Base-by-base conservation (phyloP, 1,284 basidiomycete species). In the Malassezia sp. region DNA sequence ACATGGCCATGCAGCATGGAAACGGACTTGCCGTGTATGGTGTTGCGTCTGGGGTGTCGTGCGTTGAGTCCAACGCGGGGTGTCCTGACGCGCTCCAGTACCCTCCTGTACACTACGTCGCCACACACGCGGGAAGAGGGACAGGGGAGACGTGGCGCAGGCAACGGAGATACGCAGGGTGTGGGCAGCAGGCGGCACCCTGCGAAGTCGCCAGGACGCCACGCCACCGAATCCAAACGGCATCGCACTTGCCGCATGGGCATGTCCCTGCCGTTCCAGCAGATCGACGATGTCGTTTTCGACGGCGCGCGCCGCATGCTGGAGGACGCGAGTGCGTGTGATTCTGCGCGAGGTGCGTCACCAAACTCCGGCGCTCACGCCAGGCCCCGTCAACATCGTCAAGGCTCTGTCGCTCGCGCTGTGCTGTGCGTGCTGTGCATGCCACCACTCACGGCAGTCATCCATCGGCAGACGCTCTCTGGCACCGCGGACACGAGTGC, bases 11-110 rank as follows among this genome's bases (percentile, higher is more conserved):
- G 58, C 80, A 83, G 54, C 84, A 90, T 73, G 87, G 90, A 61
- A 99, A 96, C 69, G 80, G 84, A 5, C 75, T 96, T 14, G 84
- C 88, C 4, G 83, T 96, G 34, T 93, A 89, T 67, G 90, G 81
- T 6, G 88, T 87, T 5, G 77, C 86, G 9, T 36, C 29, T 0
- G 59, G 57, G n/a, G n/a, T n/a, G n/a, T n/a, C n/a, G n/a, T n/a
- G n/a, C n/a, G n/a, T n/a, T n/a, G 30, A 32, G 6, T n/a, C n/a
- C n/a, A n/a, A n/a, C n/a, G n/a, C n/a, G n/a, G n/a, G n/a, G 8
- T 28, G 27, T 8, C 15, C 15, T 17, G 33, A 18, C 33, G 4
- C 24, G 10, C 24, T 27, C 29, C 20, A 44, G 32, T 14, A 43
- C 48, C 23, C 56, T 61, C 10, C 47, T 61, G 29, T 59, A 52